Evolutionary conservation across 73 alveolate genomes (phyloP), one percentile per base, ranked within the genome.

Genomic region (Stentor coeruleus): DNA sequence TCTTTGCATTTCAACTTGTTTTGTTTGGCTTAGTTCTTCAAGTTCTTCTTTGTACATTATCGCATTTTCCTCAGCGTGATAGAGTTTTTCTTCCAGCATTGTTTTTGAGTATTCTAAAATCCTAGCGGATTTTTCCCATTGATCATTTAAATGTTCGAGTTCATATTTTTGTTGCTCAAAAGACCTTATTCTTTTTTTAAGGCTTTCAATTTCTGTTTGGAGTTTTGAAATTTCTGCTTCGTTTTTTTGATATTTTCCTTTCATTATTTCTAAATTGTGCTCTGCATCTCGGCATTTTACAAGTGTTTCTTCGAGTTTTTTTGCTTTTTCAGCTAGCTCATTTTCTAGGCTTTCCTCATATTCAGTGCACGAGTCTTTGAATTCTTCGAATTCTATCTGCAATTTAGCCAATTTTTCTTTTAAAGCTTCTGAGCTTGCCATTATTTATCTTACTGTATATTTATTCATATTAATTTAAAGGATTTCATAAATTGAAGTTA

Each of bases 111-210:
- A 75, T 37, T 75, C 72, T 0, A 75, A 35, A 75, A 75, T 38
- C 2, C 83, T 75, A 15, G 83, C 83, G 26, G 59, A 37, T 30
- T 75, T 75, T 40, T 75, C 83, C 72, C 83, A 75, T 39, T 75
- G 59, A 75, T 75, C 83, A 38, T 75, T 75, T 39, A 75, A 40
- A n/a, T 75, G 30, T 38, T 75, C 83, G 3, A 75, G 83, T 37
- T 75, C 83, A 37, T 39, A 0, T 75, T 75, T 75, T 40, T 75
- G 81, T 2, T 36, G 35, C 38, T 75, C 74, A 33, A 20, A 75
- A 14, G 6, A 37, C n/a, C 33, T 75, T 35, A 75, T 15, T 2
- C 3, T 75, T 1, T 15, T 20, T 35, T 37, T 14, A 31, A 1
- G 2, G n/a, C 39, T 15, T 14, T 37, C 72, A 38, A 75, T 75